phyloP scores from a whole-genome alignment of 2,329 filamentous ascomycete species.

The Epichloe uncinata region DNA sequence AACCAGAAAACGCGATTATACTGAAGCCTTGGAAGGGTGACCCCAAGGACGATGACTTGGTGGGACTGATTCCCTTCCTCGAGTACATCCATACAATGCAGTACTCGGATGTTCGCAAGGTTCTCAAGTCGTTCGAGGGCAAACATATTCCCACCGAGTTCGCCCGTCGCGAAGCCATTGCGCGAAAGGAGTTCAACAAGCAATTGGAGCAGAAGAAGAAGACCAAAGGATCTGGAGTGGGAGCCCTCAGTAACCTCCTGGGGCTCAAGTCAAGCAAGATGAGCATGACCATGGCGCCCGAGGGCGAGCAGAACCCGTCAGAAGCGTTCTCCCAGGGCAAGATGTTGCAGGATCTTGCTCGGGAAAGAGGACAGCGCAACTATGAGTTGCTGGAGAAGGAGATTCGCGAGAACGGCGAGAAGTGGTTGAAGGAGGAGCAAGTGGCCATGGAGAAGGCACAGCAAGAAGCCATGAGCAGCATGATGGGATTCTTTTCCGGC shows the following conservation, averaged over 20 bases:
- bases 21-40: constrained; percentile 84
- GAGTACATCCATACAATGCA: constrained; percentile 96
- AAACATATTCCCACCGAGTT: constrained; percentile 86
- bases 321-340: constrained; percentile 85
- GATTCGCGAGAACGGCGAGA: constrained; percentile 84
- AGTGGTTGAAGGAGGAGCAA: constrained; percentile 91
- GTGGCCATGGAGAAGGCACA: constrained; percentile 77
- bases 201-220: constrained; percentile 58
- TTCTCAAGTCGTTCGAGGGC: constrained; percentile 79
- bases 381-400: constrained; percentile 84
- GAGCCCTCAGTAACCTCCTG: constrained; percentile 55
- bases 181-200: constrained; percentile 73
- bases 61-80: constrained; percentile 86
- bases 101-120: constrained; percentile 71
- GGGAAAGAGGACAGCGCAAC: constrained; percentile 80
- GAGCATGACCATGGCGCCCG: constrained; percentile 44
- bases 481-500: constrained; percentile 60
- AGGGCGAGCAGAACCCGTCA: constrained; percentile 55
- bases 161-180: constrained; percentile 70
- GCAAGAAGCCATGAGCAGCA: constrained; percentile 82
- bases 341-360: constrained; percentile 90
- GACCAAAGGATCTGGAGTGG: constrained; percentile 45
- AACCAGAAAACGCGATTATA: constrained; percentile 94
- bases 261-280: constrained; percentile 62
- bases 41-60: constrained; percentile 69